phyloP scores from a whole-genome alignment of 495 filamentous ascomycete genomes.

The Lasiosphaeriaceae sp. region DNA sequence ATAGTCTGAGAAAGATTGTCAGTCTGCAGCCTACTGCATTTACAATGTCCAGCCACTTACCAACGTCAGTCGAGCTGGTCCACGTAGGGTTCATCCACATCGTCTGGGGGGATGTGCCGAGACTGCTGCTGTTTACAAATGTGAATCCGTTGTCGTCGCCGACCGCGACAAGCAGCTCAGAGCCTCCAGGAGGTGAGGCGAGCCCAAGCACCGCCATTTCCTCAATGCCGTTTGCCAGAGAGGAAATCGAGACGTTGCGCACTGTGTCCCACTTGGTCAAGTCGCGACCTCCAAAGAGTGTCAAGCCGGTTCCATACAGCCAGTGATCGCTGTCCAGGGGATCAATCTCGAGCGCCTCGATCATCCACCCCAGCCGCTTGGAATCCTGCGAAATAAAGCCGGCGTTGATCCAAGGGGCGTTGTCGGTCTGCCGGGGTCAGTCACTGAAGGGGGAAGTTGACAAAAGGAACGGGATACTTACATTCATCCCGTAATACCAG shows the following conservation, averaged over 20 bases:
- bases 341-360: conserved; percentile 57
- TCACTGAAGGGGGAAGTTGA: conserved; percentile 12
- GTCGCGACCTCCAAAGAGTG: conserved; percentile 51
- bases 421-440: conserved; percentile 24
- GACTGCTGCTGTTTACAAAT: conserved; percentile 33
- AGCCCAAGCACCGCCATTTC: conserved; percentile 54
- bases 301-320: conserved; percentile 55
- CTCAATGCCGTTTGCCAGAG: conserved; percentile 56
- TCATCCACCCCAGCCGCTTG: conserved; percentile 60
- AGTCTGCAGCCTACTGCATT: neutral
- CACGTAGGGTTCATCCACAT: conserved; percentile 50
- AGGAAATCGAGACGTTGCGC: conserved; percentile 48
- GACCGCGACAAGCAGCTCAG: conserved; percentile 52
- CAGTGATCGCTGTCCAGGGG: conserved; percentile 58
- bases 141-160: conserved; percentile 59
- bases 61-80: conserved; percentile 45
- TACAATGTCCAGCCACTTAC: conserved; percentile 10
- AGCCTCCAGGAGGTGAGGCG: conserved; percentile 47
- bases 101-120: conserved; percentile 44
- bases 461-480: conserved; percentile 26
- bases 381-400: conserved; percentile 43
- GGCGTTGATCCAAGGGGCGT: conserved; percentile 47
- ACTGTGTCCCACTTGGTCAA: conserved; percentile 47
- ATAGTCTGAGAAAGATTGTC: conserved; percentile 35
- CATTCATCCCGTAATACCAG: conserved; percentile 38